Evolutionary conservation across 1,284 basidiomycete species (phyloP).

Genomic region (Anthracocystis setariae): DNA sequence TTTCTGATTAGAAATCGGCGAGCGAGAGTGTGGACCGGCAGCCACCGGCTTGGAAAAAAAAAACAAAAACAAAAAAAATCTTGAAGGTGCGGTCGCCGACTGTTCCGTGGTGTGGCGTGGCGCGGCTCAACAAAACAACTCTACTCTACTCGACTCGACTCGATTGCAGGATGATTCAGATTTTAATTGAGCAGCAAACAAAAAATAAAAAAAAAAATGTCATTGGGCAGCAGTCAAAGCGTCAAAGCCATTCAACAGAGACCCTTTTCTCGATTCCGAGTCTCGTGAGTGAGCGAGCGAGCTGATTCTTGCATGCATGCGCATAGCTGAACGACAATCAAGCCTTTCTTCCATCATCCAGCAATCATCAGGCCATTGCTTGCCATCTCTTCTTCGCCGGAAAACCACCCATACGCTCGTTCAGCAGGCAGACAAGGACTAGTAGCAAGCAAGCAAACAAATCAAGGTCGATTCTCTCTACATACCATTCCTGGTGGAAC

Average conservation of each 20-base stretch:
- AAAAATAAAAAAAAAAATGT: not conserved
- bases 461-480: no score
- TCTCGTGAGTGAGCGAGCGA: constrained; percentile 20
- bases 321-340: no score
- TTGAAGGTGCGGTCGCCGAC: not conserved
- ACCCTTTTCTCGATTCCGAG: not conserved
- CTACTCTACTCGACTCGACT: no score
- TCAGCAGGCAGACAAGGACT: not conserved
- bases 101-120: no score
- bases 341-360: no score
- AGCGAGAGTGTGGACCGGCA: not conserved
- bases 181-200: not conserved
- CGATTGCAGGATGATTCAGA: not conserved
- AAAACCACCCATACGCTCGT: not conserved
- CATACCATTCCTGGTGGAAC: no score
- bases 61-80: no score
- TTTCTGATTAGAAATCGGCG: constrained; percentile 3
- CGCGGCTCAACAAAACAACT: no score
- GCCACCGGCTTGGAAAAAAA: not conserved
- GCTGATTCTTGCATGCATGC: constrained; percentile 2
- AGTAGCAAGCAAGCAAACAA: not conserved
- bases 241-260: not conserved
- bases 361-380: no score
- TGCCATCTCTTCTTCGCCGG: no score
- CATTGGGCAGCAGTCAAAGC: no score